Percentiles rank a stretch among this genome's conserved stretches.
Conservation (phyloP, 1,284 basidiomycete species). For the Cryptococcus neoformans region DNA sequence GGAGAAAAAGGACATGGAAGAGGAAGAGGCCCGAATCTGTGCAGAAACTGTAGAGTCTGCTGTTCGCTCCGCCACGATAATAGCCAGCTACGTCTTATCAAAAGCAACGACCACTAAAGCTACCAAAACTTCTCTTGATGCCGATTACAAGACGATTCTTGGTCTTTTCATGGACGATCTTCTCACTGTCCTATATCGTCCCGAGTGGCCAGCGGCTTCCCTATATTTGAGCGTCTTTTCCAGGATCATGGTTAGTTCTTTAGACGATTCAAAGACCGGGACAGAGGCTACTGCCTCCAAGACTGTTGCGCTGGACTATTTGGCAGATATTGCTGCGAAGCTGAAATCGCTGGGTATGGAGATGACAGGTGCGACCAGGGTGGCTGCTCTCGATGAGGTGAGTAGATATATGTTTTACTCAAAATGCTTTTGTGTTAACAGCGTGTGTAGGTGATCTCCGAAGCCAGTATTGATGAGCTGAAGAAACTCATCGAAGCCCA, state of each 20-base stretch:
- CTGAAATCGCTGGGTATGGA: conserved; percentile 57
- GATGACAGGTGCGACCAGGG: conserved; percentile 10
- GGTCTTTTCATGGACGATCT: conserved; percentile 87
- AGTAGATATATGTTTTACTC: conserved; percentile 5
- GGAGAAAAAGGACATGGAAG: conserved; percentile 59
- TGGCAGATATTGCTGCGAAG: conserved; percentile 84
- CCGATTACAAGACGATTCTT: conserved; percentile 85
- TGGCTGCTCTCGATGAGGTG: conserved; percentile 68
- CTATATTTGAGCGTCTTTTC: conserved; percentile 72
- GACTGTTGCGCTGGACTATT: conserved; percentile 83
- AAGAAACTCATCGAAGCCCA: conserved; percentile 55
- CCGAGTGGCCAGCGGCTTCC: conserved; percentile 94
- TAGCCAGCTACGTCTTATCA: conserved; percentile 72
- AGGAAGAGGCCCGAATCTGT: conserved; percentile 36
- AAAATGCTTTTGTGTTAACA: background rate
- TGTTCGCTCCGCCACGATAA: conserved; percentile 75
- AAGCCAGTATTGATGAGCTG: conserved; percentile 56
- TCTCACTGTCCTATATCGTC: conserved; percentile 83
- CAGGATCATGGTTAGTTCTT: conserved; percentile 72
- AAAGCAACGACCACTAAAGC: conserved; percentile 59
- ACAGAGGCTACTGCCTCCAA: conserved; percentile 77
- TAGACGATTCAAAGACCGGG: conserved; percentile 74
- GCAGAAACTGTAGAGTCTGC: conserved; percentile 59
- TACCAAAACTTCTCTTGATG: conserved; percentile 82
- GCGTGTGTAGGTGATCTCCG: conserved; percentile 57